Base-by-base conservation (phyloP, 306 rosid genomes). In the Medicago lupulina region DNA sequence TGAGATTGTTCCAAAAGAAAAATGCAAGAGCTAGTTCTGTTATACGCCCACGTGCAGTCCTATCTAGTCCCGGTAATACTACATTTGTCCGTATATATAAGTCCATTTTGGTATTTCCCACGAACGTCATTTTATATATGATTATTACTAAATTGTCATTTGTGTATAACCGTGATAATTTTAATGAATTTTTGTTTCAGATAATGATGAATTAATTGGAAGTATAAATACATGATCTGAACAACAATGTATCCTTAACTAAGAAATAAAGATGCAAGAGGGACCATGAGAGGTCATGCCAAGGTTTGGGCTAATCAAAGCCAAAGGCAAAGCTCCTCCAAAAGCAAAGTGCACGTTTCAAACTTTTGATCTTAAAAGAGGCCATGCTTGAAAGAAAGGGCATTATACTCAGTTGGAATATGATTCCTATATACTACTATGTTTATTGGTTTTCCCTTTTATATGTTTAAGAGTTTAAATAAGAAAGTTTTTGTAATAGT, bases 51-150 rank as follows among this genome's bases (percentile, higher is more conserved):
- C 90, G 90, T 3, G 96, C 92, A 2, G 87, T 90, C 28, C 75
- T 90, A 71, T 90, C 92, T 17, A 90, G 96, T 69, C 96, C 90
- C 7, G 90, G 92, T 90, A 82, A 77, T 23, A 2, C 28, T 23
- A 23, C 28, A 23, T 23, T 23, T 12, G 7, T 19, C 5, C 8
- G 1, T 10, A 9, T 57, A 19, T 55, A 55, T 55, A 55, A 0
- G 62, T 1, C 13, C 13, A 5, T 19, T 21, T 18, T 47, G 6
- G 14, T 47, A 14, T 14, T 47, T 47, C 14, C 14, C 53, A 47
- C 53, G 14, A 1, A 47, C 14, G 14, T 14, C 1, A 9, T 55
- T 55, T 19, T 55, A n/a, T n/a, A n/a, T n/a, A n/a, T n/a, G n/a
- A n/a, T n/a, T n/a, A n/a, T n/a, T n/a, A 4, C 62, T 10, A 57